Base-by-base conservation (phyloP, 768 basidiomycete species). In the Termitomyces bulborhizus region DNA sequence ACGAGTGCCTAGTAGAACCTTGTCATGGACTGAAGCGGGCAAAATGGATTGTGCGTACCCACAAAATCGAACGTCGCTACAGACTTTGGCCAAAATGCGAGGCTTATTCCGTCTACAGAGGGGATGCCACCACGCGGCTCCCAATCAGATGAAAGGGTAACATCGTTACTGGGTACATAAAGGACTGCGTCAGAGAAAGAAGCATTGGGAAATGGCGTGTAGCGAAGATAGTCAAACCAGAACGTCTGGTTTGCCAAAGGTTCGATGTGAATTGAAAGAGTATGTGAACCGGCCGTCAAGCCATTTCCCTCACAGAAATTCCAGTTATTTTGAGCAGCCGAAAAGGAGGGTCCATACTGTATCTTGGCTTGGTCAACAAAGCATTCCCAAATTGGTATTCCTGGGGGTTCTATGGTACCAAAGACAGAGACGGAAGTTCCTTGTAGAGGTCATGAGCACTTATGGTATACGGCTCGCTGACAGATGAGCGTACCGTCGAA, bases 401-500 rank as follows among this genome's bases (percentile, higher is more conserved):
- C 39, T 21, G 51, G 49, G 4, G 57, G 53, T 46, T 62, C 47
- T 18, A 54, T 55, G 11, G 66, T 65, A 5, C 68, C 66, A 45
- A 55, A 54, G 24, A 68, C 56, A 1, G 24, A 41, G 45, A 66
- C 45, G 26, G 47, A 49, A 27, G 39, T 59, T 50, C 60, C 61
- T 62, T 39, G 29, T 36, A 18, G 15, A 42, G 8, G 3, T 31
- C 4, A n/a, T 24, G 12, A 18, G 5, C 15, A 24, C 43, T 16
- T n/a, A 24, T 32, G 5, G 46, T 6, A 24, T 42, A 21, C 13
- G 46, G 6, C 13, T 29, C 9, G 32, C 12, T 24, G 7, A 39
- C 29, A 34, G 5, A 34, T 16, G 7, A 4, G 36, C 62, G 15
- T 44, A 73, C 70, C 72, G 47, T 61, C 51, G 54, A 71, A 73